Evolutionary conservation across 805 yeast species (phyloP), one percentile per base, ranked within the genome.

Genomic region (Deakozyma indianensis): DNA sequence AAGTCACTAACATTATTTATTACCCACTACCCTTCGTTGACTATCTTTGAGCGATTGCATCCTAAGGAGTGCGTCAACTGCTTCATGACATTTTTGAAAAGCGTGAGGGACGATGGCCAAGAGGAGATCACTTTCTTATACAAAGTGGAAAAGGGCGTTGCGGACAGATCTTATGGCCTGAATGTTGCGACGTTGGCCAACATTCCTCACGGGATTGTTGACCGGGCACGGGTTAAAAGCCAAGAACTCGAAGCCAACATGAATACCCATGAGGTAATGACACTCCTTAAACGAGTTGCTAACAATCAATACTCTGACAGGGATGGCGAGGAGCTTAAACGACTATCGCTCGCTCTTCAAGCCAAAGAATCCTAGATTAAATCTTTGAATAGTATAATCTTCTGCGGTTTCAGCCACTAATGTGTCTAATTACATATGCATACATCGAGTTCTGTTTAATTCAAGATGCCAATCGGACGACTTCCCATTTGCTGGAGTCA

Each of bases 111-210:
- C n/a, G 60, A 64, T 23, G 62, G 63, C 53, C 57, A 62, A 0
- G 53, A 56, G 38, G 65, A 65, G 22, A 66, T 78, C 15, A 61
- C 73, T 2, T 76, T 80, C 50, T 60, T 78, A 35, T 80, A 77
- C 58, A 68, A 68, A 41, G 53, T 77, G 24, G 68, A 58, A 11
- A 52, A 57, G 9, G 84, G 83, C 0, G 62, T 64, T 2, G 73
- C 82, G 32, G 62, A 73, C 38, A 72, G 78, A 45, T 83, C 88
- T 46, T 86, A 80, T 59, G 96, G 96, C 1, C 65, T 88, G 28
- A 84, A 87, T 56, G 94, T 85, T 32, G 96, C 95, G 0, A 71
- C 75, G 48, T 55, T 86, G 47, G 92, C 95, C 0, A 75, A 75
- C 0, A 61, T 87, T 5, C 38, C 38, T 5, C 11, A 32, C 4